These are phyloP conservation scores for Calendula officinalis DNA, from an alignment of 129 eudicot genomes.

Conservation along the genomic window DNA sequence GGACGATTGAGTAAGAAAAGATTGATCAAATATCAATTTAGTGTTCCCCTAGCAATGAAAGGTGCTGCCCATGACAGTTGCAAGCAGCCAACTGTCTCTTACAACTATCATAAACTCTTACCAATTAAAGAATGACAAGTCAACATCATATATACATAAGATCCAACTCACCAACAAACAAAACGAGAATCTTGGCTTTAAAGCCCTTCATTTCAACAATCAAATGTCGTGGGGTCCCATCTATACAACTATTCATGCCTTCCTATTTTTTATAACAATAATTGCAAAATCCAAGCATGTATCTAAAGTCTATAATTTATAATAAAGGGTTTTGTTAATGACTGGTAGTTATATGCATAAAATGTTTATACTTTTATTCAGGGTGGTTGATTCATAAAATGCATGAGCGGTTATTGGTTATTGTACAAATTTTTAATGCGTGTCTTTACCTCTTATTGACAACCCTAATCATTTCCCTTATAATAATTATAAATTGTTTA, in stretches of 20 bases:
- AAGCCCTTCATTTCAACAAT: slow-evolving; percentile 11
- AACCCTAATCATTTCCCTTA: too few species aligned
- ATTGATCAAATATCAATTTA: slow-evolving; percentile 17
- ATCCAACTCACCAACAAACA: slow-evolving; percentile 18
- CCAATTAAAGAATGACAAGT: slow-evolving; percentile 19
- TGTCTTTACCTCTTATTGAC: too few species aligned
- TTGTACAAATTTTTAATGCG: too few species aligned
- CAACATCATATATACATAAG: slow-evolving; percentile 17
- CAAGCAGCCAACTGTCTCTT: slow-evolving; percentile 24
- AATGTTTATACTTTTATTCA: too few species aligned
- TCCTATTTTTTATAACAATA: not conserved
- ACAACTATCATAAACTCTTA: slow-evolving; percentile 16
- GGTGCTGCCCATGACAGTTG: slow-evolving; percentile 32
- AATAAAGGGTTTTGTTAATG: too few species aligned
- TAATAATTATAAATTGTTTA: too few species aligned
- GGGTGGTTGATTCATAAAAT: too few species aligned
- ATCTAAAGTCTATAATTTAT: too few species aligned
- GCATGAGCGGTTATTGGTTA: too few species aligned
- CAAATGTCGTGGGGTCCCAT: slow-evolving; percentile 19
- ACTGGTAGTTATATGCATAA: too few species aligned
- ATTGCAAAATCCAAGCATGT: slow-evolving; percentile 11
- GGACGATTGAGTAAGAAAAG: not conserved
- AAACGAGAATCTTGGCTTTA: slow-evolving; percentile 16
- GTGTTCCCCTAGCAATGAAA: slow-evolving; percentile 21
- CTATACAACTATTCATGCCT: slow-evolving; percentile 1